phyloP scores from a whole-genome alignment of 1,284 basidiomycete genomes.

The Rhizoctonia solani region DNA sequence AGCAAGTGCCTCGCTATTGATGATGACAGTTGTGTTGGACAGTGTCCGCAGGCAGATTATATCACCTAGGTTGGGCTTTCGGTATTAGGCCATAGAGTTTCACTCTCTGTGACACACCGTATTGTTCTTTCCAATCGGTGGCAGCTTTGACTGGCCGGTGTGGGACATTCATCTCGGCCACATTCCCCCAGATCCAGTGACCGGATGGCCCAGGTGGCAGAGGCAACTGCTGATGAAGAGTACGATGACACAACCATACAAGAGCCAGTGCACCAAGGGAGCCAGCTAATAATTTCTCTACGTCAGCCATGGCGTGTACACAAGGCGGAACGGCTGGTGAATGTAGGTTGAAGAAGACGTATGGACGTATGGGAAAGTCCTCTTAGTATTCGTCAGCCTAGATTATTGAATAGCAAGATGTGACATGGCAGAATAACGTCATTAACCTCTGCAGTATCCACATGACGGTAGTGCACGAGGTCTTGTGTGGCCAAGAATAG shows the following conservation, averaged over 20 bases:
- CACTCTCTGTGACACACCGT: not conserved
- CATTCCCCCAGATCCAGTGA: constrained; percentile 23
- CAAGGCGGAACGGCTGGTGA: too few relatives aligned
- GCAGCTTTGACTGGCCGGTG: constrained; percentile 16
- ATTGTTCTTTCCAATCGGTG: not conserved
- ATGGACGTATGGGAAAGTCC: too few relatives aligned
- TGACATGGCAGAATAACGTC: too few relatives aligned
- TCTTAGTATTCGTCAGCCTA: too few relatives aligned
- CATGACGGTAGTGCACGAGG: too few relatives aligned
- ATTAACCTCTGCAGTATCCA: too few relatives aligned
- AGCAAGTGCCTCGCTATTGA: not conserved
- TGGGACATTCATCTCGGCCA: constrained; percentile 10
- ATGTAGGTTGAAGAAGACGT: too few relatives aligned
- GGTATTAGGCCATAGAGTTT: not conserved
- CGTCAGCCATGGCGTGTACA: too few relatives aligned
- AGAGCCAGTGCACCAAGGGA: too few relatives aligned
- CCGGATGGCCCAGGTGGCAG: constrained; percentile 15
- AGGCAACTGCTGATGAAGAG: not conserved
- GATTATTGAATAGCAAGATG: too few relatives aligned
- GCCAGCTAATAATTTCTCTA: too few relatives aligned
- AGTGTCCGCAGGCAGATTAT: constrained; percentile 6
- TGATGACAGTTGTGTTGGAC: not conserved
- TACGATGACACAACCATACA: not conserved
- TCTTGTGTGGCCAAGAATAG: too few relatives aligned
- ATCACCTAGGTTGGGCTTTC: not conserved